A percentile compares a stretch with the other conserved stretches of the same genome.
Evolutionary conservation across 768 basidiomycete species (phyloP).

Genomic region (Pisolithus sp.): DNA sequence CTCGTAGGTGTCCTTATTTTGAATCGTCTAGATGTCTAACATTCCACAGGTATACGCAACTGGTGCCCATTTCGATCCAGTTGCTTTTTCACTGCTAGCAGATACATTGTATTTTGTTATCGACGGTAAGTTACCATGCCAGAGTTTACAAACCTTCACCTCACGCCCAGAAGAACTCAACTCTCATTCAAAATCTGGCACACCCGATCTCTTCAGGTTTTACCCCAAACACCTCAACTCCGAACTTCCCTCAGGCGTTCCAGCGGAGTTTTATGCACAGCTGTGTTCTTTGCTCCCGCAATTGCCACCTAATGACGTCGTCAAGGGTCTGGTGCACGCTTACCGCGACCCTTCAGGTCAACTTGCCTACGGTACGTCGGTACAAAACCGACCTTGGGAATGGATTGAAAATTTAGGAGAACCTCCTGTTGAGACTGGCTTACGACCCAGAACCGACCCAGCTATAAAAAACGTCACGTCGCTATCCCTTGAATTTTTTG

Average conservation of each 20-base stretch:
- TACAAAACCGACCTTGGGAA: conserved; percentile 79
- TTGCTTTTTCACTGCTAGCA: conserved; percentile 58
- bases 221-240: conserved; percentile 49
- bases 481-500: conserved; percentile 67
- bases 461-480: conserved; percentile 63
- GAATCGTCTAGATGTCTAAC: conserved; percentile 1
- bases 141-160: not conserved
- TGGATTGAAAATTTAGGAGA: conserved; percentile 74
- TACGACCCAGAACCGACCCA: conserved; percentile 35
- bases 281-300: conserved; percentile 54
- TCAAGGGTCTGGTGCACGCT: conserved; percentile 53
- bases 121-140: conserved; percentile 47
- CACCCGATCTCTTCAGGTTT: conserved; percentile 54
- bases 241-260: conserved; percentile 49
- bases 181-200: conserved; percentile 44
- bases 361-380: conserved; percentile 41
- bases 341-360: conserved; percentile 51
- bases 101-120: conserved; percentile 71
- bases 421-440: conserved; percentile 36
- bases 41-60: conserved; percentile 45
- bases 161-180: conserved; percentile 49
- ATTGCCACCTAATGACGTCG: conserved; percentile 42
- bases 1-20: conserved; percentile 37
- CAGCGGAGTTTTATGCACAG: conserved; percentile 51
- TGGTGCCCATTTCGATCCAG: conserved; percentile 46